phyloP scores from a whole-genome alignment of 768 basidiomycete genomes.

The Phylloporus sp. region DNA sequence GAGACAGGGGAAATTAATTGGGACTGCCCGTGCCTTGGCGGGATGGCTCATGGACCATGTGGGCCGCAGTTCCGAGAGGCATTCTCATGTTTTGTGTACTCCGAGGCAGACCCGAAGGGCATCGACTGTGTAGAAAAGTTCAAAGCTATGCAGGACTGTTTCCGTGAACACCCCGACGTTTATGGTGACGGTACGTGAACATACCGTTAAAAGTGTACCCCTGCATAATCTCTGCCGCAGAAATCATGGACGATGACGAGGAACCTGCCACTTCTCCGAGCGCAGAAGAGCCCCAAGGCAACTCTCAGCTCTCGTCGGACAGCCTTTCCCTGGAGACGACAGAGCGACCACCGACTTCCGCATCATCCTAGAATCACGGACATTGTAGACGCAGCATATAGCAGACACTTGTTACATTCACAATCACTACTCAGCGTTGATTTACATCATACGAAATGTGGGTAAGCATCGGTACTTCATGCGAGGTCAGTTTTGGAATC shows the following conservation, averaged over 20 bases:
- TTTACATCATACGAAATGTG: slow-evolving; percentile 16
- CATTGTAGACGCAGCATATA: slow-evolving; percentile 21
- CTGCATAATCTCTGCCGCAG: slow-evolving; percentile 29
- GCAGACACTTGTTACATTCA: slow-evolving; percentile 24
- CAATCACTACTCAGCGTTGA: slow-evolving; percentile 28
- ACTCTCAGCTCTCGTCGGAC: slow-evolving; percentile 1
- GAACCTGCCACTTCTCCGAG: slow-evolving; percentile 16
- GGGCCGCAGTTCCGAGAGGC: slow-evolving; percentile 90
- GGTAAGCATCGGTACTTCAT: slow-evolving; percentile 1
- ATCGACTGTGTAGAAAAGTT: slow-evolving; percentile 98
- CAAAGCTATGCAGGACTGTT: slow-evolving; percentile 96
- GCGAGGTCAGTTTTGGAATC: slow-evolving; percentile 43
- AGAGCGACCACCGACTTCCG: slow-evolving; percentile 4
- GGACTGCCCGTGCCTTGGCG: slow-evolving; percentile 98
- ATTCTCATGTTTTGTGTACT: slow-evolving; percentile 94
- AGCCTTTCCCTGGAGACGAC: slow-evolving; percentile 6
- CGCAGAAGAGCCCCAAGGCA: slow-evolving; percentile 5
- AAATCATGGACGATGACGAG: slow-evolving; percentile 67
- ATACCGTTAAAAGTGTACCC: background rate
- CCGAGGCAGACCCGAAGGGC: slow-evolving; percentile 94
- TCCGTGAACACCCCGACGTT: slow-evolving; percentile 92
- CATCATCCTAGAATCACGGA: slow-evolving; percentile 19
- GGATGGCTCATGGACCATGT: slow-evolving; percentile 97
- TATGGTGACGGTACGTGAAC: slow-evolving; percentile 79
- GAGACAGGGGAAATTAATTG: slow-evolving; percentile 99